Evolutionary conservation across 306 rosid genomes (phyloP).

Genomic region (Lablab purpureus): DNA sequence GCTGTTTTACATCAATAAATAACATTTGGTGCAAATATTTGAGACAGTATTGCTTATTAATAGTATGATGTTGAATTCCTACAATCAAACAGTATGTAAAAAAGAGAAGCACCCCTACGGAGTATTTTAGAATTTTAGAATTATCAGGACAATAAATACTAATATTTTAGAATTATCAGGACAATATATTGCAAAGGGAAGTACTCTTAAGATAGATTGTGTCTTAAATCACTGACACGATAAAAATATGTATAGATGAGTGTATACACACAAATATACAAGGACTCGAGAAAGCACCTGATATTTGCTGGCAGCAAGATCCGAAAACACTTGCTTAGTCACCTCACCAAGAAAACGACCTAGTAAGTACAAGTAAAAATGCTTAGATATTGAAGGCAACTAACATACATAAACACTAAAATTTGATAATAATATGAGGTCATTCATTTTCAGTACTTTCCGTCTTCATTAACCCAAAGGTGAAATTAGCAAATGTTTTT

Average conservation of each 20-base stretch:
- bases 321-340: constrained; percentile 87
- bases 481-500: background rate
- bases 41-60: background rate
- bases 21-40: background rate
- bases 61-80: background rate
- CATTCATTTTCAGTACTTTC: background rate
- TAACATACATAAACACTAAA: constrained; percentile 1
- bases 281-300: constrained; percentile 67
- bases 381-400: constrained; percentile 19
- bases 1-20: background rate
- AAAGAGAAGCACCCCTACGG: background rate
- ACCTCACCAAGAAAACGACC: constrained; percentile 97
- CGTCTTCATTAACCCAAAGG: constrained; percentile 12
- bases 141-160: background rate
- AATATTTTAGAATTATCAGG: background rate
- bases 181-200: background rate
- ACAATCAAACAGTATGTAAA: background rate
- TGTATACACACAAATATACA: background rate
- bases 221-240: background rate
- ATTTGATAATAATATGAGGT: constrained; percentile 12
- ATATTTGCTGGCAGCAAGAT: constrained; percentile 94
- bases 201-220: background rate
- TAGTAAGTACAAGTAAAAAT: constrained; percentile 43
- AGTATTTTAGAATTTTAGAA: background rate
- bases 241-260: background rate